phyloP scores from a whole-genome alignment of 352 stramenopile species.

The Pythium plurisporium region DNA sequence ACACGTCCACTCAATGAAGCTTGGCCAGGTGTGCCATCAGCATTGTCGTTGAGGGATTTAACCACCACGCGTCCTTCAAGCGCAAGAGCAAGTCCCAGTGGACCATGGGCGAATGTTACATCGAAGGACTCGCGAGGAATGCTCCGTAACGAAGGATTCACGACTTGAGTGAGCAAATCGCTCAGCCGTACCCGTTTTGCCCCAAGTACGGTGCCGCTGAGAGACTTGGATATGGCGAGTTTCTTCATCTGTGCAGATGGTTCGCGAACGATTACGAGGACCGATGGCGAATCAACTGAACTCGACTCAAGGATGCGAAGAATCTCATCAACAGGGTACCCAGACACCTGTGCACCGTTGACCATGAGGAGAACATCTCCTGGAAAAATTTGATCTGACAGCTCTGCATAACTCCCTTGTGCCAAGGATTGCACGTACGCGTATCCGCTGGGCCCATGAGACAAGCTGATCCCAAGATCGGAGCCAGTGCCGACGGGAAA shows the following conservation, averaged over 20 bases:
- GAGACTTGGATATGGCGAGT: not conserved
- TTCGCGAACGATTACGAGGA: conserved; percentile 10
- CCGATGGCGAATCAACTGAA: conserved; percentile 8
- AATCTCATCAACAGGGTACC: conserved; percentile 36
- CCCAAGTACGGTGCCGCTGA: not conserved
- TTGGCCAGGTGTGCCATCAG: conserved; percentile 60
- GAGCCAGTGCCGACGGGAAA: conserved; percentile 16
- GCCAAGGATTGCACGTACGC: conserved; percentile 12
- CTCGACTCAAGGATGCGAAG: conserved; percentile 18
- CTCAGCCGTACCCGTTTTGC: conserved; percentile 7
- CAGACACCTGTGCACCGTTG: conserved; percentile 26
- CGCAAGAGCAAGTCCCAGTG: conserved; percentile 66
- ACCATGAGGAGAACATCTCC: conserved; percentile 63
- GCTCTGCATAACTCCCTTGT: conserved; percentile 41
- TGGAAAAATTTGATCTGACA: conserved; percentile 60
- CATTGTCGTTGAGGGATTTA: conserved; percentile 73
- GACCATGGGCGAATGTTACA: conserved; percentile 66
- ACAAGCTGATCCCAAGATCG: conserved; percentile 37
- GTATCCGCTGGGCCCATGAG: conserved; percentile 7
- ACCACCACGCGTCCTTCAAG: conserved; percentile 71
- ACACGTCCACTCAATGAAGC: conserved; percentile 64
- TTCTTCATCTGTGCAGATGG: conserved; percentile 10
- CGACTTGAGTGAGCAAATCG: conserved; percentile 11
- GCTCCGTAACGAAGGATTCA: not conserved
- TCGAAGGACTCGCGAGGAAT: conserved; percentile 27